These are phyloP conservation scores for Zasmidium angulare DNA, from an alignment of 2,329 filamentous ascomycete genomes.

Conservation along the genomic window DNA sequence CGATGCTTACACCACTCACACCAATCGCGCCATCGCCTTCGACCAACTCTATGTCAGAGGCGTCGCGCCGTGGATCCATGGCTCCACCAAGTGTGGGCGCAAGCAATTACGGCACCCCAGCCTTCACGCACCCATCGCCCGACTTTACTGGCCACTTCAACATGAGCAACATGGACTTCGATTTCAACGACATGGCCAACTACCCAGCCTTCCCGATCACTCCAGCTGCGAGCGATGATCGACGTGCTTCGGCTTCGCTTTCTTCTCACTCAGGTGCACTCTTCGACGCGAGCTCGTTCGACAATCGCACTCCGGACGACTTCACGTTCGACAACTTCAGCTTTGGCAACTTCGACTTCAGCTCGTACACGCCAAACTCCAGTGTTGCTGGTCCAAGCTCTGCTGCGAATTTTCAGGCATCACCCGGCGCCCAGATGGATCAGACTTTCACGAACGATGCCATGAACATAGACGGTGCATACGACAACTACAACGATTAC, in stretches of 20 bases:
- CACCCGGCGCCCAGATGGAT: slow-evolving; percentile 70
- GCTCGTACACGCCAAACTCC: slow-evolving; percentile 29
- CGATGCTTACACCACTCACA: slow-evolving; percentile 35
- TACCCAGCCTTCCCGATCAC: slow-evolving; percentile 32
- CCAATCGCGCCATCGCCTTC: slow-evolving; percentile 43
- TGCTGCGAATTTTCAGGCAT: slow-evolving; percentile 54
- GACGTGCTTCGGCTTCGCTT: slow-evolving; percentile 28
- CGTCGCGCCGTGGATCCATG: slow-evolving; percentile 33
- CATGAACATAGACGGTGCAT: slow-evolving; percentile 62
- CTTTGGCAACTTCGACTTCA: slow-evolving; percentile 51
- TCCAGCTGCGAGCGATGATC: slow-evolving; percentile 36
- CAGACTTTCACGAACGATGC: slow-evolving; percentile 52
- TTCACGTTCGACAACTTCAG: slow-evolving; percentile 61
- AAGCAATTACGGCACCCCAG: slow-evolving; percentile 31
- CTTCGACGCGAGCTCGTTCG: slow-evolving; percentile 40
- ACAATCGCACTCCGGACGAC: slow-evolving; percentile 47
- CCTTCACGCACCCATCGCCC: slow-evolving; percentile 30
- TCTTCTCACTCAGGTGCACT: slow-evolving; percentile 44
- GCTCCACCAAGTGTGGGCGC: slow-evolving; percentile 33
- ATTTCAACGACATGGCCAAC: slow-evolving; percentile 34
- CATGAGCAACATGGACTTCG: slow-evolving; percentile 31
- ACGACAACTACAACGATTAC: slow-evolving; percentile 40
- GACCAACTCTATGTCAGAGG: slow-evolving; percentile 34
- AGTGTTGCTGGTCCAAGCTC: slow-evolving; percentile 21
- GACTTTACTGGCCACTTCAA: slow-evolving; percentile 38